A percentile compares a stretch with the other conserved stretches of the same genome.
These are phyloP conservation scores for Balamuthia mandrillaris DNA, from an alignment of 208 protist species.

Conservation along the genomic window DNA sequence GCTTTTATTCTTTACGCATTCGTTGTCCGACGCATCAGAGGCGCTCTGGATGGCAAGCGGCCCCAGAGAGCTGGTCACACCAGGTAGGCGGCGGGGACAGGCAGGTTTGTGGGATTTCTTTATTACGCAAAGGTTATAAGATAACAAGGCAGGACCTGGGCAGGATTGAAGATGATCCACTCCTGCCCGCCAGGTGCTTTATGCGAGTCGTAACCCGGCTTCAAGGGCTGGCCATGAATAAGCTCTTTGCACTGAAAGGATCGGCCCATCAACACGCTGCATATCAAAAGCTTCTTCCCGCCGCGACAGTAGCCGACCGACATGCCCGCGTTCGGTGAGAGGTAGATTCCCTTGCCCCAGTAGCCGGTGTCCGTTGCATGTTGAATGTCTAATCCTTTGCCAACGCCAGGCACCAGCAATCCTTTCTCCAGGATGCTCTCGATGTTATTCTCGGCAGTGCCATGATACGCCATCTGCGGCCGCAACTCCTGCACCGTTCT, in stretches of 20 bases:
- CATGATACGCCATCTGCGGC: not conserved
- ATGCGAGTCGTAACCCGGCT: not conserved
- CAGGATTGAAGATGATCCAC: constrained; percentile 21
- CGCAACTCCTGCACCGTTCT: not conserved
- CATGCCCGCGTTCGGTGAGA: not conserved
- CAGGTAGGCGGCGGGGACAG: too few species aligned
- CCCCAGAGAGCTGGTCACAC: too few species aligned
- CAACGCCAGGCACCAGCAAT: not conserved
- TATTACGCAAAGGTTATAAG: not conserved
- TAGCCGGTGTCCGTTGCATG: constrained; percentile 13
- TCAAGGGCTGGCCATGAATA: not conserved
- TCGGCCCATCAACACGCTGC: constrained; percentile 14
- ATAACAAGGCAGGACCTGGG: not conserved
- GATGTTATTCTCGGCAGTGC: constrained; percentile 4
- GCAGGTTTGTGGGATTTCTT: too few species aligned
- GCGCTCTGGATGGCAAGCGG: too few species aligned
- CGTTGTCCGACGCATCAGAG: too few species aligned
- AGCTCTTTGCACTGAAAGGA: not conserved
- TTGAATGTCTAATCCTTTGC: not conserved
- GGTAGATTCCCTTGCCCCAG: constrained; percentile 3
- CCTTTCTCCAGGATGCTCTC: not conserved
- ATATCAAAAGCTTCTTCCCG: constrained; percentile 1
- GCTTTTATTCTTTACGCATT: too few species aligned
- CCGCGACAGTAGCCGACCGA: constrained; percentile 4
- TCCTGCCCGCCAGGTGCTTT: not conserved